Base-by-base conservation (phyloP, 345 rosid species). In the Eucalyptus cloeziana region DNA sequence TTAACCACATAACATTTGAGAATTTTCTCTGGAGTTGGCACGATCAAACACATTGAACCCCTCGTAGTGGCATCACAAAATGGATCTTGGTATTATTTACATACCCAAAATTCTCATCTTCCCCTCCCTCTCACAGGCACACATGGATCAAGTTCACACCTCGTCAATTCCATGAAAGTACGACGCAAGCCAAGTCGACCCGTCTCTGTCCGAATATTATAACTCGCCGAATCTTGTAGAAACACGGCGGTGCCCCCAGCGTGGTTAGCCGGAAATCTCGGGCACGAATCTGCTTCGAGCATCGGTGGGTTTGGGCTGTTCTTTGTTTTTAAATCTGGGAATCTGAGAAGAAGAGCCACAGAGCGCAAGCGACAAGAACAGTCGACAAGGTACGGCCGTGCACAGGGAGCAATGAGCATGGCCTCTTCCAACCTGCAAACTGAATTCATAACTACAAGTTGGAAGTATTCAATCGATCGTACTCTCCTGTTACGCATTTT, bases 61-160 rank as follows among this genome's bases (percentile, higher is more conserved):
- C 8, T 40, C 27, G 1, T 13, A 3, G 13, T 76, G 2, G 1
- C 4, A 22, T 9, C 7, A 76, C 2, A 7, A 40, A 40, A 33
- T 71, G 45, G 44, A 33, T 71, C 69, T 27, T 62, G 15, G 17
- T 30, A 62, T 17, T 37, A 33, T 71, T 33, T 71, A 40, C 47
- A 12, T 22, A 2, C 83, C 30, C 47, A 76, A 76, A 40, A 21
- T 6, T 76, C 83, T 33, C 83, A 40, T 40, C 83, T 76, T 40
- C 83, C 25, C 47, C 47, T 37, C 24, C 83, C 47, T 6, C 7
- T 14, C 21, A 7, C 40, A 14, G 0, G 21, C 21, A 40, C 8
- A 12, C 47, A 76, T 22, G 47, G 13, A 21, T 71, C 81, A 37
- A 71, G 79, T 71, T 71, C 13, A 19, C 27, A 37, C 81, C 13